A percentile compares a stretch with the other conserved stretches of the same genome.
Conservation (phyloP, 257 asterid species). For the Gynochthodes officinalis region DNA sequence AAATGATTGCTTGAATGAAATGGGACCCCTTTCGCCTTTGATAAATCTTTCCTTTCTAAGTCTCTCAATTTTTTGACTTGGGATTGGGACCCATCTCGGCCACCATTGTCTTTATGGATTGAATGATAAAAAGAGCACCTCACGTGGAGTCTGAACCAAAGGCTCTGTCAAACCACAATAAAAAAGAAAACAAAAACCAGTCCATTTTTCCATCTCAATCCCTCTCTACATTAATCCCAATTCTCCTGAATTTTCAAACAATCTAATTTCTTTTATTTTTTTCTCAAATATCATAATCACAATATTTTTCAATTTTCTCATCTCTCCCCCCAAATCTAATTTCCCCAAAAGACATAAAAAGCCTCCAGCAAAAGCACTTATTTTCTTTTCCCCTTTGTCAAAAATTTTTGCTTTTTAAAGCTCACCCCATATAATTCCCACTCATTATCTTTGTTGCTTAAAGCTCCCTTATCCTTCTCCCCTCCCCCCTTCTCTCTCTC, state of each 20-base stretch:
- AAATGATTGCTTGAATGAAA: conserved; percentile 56
- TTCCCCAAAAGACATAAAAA: conserved; percentile 32
- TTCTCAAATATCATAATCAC: conserved; percentile 1
- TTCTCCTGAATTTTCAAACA: not conserved
- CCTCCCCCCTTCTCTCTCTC: conserved; percentile 36
- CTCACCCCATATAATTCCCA: conserved; percentile 83
- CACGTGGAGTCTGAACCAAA: conserved; percentile 99
- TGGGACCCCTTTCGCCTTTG: conserved; percentile 36
- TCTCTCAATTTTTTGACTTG: conserved; percentile 55
- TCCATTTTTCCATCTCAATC: not conserved
- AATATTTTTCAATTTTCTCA: conserved; percentile 14
- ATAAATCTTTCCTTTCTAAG: conserved; percentile 39
- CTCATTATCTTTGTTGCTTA: conserved; percentile 96
- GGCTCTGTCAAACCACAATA: conserved; percentile 76
- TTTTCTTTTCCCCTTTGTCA: conserved; percentile 30
- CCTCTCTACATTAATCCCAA: not conserved
- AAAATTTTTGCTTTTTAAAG: conserved; percentile 51
- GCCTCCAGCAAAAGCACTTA: conserved; percentile 32
- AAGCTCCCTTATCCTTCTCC: conserved; percentile 56
- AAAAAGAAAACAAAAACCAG: conserved; percentile 7
- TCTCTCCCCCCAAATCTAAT: conserved; percentile 25
- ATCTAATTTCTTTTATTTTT: not conserved
- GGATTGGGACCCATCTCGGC: conserved; percentile 61
- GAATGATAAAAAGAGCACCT: conserved; percentile 98
- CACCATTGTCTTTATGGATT: conserved; percentile 94